Percentiles rank a stretch among this genome's conserved stretches.
Conservation (phyloP, 371 early-diverging fungal species). For the Mortierella sp. region DNA sequence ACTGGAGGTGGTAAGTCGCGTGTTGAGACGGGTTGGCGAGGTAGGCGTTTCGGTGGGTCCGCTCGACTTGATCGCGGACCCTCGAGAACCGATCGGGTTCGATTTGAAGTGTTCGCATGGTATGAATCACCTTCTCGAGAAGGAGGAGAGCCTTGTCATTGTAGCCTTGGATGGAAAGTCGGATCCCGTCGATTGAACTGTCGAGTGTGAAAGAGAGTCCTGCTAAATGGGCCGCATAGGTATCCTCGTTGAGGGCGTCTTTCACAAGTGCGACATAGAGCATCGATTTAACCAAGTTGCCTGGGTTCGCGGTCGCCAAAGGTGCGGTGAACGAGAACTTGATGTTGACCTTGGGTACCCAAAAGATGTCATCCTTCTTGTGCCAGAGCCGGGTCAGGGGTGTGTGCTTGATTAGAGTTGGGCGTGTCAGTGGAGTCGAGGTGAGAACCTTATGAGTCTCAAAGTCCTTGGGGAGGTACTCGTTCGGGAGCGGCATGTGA, state of each 20-base stretch:
- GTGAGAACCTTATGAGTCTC: conserved; percentile 62
- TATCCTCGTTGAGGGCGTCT: conserved; percentile 84
- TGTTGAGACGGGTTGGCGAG: conserved; percentile 79
- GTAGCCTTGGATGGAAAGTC: conserved; percentile 81
- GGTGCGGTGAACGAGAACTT: conserved; percentile 21
- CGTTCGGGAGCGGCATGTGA: conserved; percentile 82
- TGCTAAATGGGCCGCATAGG: conserved; percentile 90
- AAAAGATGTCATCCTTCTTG: conserved; percentile 93
- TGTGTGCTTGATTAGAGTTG: conserved; percentile 73
- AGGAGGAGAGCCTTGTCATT: conserved; percentile 85
- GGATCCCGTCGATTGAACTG: conserved; percentile 72
- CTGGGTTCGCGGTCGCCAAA: conserved; percentile 42
- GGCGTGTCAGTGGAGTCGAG: conserved; percentile 52
- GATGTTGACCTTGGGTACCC: conserved; percentile 78
- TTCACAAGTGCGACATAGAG: conserved; percentile 82
- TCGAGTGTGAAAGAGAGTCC: conserved; percentile 81
- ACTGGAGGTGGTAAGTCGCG: conserved; percentile 76
- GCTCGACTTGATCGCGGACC: conserved; percentile 71
- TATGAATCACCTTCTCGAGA: conserved; percentile 74
- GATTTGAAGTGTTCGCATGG: conserved; percentile 73
- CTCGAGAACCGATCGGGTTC: conserved; percentile 77
- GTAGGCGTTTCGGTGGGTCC: conserved; percentile 68
- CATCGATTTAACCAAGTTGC: conserved; percentile 59
- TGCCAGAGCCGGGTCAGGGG: conserved; percentile 86
- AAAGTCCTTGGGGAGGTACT: conserved; percentile 84